These are phyloP conservation scores for Hyaloperonospora arabidopsidis DNA, from an alignment of 352 stramenopile genomes.

Conservation along the genomic window DNA sequence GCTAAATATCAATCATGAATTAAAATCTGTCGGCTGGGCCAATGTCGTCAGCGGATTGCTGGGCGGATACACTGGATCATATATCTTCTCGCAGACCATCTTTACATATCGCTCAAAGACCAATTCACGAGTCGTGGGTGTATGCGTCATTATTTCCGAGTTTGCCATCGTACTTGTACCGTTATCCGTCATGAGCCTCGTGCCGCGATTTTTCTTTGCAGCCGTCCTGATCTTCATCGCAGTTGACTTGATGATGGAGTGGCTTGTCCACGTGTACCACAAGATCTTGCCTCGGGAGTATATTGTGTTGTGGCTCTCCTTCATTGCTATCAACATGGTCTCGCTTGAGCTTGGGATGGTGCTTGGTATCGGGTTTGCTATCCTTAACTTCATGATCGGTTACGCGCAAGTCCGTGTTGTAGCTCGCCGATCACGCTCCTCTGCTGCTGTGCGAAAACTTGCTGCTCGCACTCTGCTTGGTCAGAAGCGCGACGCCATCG, in stretches of 20 bases:
- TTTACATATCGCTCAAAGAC: slow-evolving; percentile 92
- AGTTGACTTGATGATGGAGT: slow-evolving; percentile 95
- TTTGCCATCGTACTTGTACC: slow-evolving; percentile 86
- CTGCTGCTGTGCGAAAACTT: slow-evolving; percentile 59
- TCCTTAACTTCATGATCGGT: slow-evolving; percentile 78
- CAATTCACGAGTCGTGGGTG: slow-evolving; percentile 85
- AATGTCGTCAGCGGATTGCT: slow-evolving; percentile 93
- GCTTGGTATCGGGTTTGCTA: slow-evolving; percentile 84
- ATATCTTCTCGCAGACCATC: slow-evolving; percentile 99
- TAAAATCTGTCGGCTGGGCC: slow-evolving; percentile 90
- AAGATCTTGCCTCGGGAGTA: slow-evolving; percentile 88
- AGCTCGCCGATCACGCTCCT: slow-evolving; percentile 45
- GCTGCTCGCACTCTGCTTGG: slow-evolving; percentile 49
- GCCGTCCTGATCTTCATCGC: slow-evolving; percentile 95
- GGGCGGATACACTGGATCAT: slow-evolving; percentile 96
- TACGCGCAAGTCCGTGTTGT: slow-evolving; percentile 75
- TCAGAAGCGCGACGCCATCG: slow-evolving; percentile 65
- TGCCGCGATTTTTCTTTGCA: slow-evolving; percentile 97
- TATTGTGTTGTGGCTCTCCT: slow-evolving; percentile 87
- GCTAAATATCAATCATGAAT: slow-evolving; percentile 93
- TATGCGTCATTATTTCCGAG: slow-evolving; percentile 86
- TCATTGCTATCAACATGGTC: slow-evolving; percentile 89
- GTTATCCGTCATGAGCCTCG: slow-evolving; percentile 90
- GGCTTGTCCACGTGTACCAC: slow-evolving; percentile 87
- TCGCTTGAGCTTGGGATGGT: slow-evolving; percentile 96